phyloP scores from a whole-genome alignment of 164 flowering plant genomes.

The Umbilicus rupestris region DNA sequence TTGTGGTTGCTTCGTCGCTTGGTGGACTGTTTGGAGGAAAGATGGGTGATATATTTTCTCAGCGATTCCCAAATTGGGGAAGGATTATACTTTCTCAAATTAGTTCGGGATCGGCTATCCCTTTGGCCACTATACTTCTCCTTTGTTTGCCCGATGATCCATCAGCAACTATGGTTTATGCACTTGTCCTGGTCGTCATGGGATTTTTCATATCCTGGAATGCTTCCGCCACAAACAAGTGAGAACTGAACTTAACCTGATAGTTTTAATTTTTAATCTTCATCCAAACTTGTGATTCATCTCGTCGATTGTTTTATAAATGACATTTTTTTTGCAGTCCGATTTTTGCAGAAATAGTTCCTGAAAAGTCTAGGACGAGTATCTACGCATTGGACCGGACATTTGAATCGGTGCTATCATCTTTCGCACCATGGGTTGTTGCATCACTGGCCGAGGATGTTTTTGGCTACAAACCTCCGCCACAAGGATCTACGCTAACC shows the following conservation, averaged over 20 bases:
- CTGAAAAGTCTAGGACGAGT: slow-evolving; percentile 74
- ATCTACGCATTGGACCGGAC: slow-evolving; percentile 87
- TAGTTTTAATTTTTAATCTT: neutral
- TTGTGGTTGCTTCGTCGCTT: slow-evolving; percentile 56
- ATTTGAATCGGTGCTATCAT: slow-evolving; percentile 75
- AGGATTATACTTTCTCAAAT: slow-evolving; percentile 79
- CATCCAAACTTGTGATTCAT: neutral
- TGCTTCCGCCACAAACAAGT: slow-evolving; percentile 92
- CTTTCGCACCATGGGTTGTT: slow-evolving; percentile 94
- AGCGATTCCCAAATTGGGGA: slow-evolving; percentile 69
- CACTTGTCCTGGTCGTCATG: slow-evolving; percentile 44
- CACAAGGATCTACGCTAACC: slow-evolving; percentile 36
- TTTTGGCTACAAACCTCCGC: slow-evolving; percentile 65
- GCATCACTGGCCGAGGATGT: slow-evolving; percentile 68
- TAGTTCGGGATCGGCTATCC: slow-evolving; percentile 83
- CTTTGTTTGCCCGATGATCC: slow-evolving; percentile 62
- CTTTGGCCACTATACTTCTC: slow-evolving; percentile 67
- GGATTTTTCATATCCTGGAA: slow-evolving; percentile 89
- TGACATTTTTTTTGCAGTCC: slow-evolving; percentile 42
- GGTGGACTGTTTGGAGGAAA: slow-evolving; percentile 88
- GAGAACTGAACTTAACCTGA: slow-evolving; percentile 12
- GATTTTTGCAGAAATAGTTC: slow-evolving; percentile 94
- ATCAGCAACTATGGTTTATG: slow-evolving; percentile 48
- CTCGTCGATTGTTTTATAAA: neutral
- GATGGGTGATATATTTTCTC: slow-evolving; percentile 72